These are phyloP conservation scores for Talaromyces stipitatus DNA, from an alignment of 495 filamentous ascomycete species.

Conservation along the genomic window DNA sequence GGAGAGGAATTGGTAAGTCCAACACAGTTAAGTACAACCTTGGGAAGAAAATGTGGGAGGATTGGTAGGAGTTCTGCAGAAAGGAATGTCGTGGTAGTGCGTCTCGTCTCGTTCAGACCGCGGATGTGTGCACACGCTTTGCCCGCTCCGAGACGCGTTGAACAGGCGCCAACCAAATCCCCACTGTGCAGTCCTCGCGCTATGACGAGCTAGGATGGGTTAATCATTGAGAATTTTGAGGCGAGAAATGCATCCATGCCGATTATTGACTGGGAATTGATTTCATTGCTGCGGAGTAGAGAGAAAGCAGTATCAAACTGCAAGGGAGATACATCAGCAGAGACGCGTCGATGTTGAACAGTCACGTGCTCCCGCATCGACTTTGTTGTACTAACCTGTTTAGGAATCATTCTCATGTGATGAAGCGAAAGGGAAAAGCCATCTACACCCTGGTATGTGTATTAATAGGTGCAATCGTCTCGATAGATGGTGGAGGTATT, in stretches of 20 bases:
- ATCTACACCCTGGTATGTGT: neutral
- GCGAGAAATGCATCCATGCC: constrained; percentile 9
- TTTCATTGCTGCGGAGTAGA: neutral
- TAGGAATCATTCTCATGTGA: too few species aligned
- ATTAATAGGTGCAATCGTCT: neutral
- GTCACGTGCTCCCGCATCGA: neutral
- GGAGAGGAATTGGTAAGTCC: constrained; percentile 13
- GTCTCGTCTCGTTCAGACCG: constrained; percentile 34
- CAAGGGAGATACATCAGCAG: neutral
- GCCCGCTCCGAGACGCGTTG: constrained; percentile 41
- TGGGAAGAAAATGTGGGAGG: constrained; percentile 25
- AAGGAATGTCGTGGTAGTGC: constrained; percentile 23
- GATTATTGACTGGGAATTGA: neutral
- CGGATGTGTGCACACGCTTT: constrained; percentile 33
- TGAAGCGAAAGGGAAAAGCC: too few species aligned
- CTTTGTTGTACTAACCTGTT: neutral
- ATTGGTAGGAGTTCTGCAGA: constrained; percentile 28
- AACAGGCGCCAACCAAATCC: constrained; percentile 32
- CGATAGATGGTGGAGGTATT: neutral
- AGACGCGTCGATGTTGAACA: neutral
- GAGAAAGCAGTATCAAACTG: neutral
- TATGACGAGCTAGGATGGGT: neutral
- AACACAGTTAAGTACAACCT: neutral
- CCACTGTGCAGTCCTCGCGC: constrained; percentile 22
- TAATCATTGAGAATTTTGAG: neutral